A percentile compares a stretch with the other conserved stretches of the same genome.
These are phyloP conservation scores for Coniochaeta sp. DNA, from an alignment of 2,329 filamentous ascomycete species.

Conservation along the genomic window DNA sequence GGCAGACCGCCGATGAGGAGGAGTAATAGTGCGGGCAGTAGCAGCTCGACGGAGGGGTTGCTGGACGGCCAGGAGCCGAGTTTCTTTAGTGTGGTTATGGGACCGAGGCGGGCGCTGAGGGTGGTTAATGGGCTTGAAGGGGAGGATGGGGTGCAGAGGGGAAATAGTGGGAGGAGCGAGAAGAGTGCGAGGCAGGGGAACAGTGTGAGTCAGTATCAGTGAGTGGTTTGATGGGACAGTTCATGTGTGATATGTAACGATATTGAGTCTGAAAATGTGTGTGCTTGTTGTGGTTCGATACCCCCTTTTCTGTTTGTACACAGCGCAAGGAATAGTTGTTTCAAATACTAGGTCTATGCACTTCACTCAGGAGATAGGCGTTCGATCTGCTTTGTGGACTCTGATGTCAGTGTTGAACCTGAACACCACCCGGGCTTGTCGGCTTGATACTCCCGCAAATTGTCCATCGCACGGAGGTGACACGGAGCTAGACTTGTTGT, in stretches of 20 bases:
- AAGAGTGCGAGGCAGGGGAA: neutral
- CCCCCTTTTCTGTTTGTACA: neutral
- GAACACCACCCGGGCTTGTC: too few species aligned
- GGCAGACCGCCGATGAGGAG: slow-evolving; percentile 14
- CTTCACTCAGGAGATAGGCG: too few species aligned
- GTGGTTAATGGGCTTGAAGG: slow-evolving; percentile 45
- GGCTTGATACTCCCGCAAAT: too few species aligned
- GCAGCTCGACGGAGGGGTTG: slow-evolving; percentile 26
- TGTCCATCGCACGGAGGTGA: too few species aligned
- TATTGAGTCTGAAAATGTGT: neutral
- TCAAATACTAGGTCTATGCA: too few species aligned
- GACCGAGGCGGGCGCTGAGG: slow-evolving; percentile 55
- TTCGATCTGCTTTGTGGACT: too few species aligned
- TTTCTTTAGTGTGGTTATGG: slow-evolving; percentile 57
- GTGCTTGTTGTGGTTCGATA: neutral
- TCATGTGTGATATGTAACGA: neutral
- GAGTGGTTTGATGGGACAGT: neutral
- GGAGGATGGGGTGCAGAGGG: slow-evolving; percentile 7
- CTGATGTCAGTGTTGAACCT: too few species aligned
- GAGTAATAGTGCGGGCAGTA: slow-evolving; percentile 26
- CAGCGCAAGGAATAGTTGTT: neutral
- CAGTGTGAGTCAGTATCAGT: neutral
- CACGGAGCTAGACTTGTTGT: too few species aligned
- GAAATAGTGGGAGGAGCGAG: slow-evolving; percentile 3
- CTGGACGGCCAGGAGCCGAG: slow-evolving; percentile 43